Percentiles rank a stretch among this genome's conserved stretches.
These are phyloP conservation scores for Marasmius tenuissimus DNA, from an alignment of 1,284 basidiomycete genomes.

Conservation along the genomic window DNA sequence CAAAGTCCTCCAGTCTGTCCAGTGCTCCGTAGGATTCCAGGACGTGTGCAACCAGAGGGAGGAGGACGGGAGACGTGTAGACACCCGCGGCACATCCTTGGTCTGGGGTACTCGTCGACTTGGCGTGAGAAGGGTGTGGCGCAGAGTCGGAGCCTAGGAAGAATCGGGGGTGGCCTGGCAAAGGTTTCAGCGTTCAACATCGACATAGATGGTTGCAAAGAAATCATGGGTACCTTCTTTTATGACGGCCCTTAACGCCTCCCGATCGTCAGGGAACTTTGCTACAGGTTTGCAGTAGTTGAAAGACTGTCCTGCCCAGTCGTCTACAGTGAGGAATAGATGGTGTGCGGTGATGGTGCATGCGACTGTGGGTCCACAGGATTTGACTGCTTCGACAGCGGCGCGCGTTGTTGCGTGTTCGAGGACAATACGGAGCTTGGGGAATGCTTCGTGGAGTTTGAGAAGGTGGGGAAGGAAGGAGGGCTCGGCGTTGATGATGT, in stretches of 20 bases:
- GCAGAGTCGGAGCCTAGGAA: constrained; percentile 98
- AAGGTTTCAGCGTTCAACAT: background rate
- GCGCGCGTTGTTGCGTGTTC: constrained; percentile 98
- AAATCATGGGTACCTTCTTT: constrained; percentile 56
- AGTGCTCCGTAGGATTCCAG: constrained; percentile 87
- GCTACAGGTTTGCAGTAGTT: constrained; percentile 99
- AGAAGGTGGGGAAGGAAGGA: constrained; percentile 88
- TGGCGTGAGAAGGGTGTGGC: constrained; percentile 84
- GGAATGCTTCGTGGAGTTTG: constrained; percentile 84
- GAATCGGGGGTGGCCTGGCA: constrained; percentile 86
- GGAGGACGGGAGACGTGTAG: constrained; percentile 87
- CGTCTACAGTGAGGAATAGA: constrained; percentile 91
- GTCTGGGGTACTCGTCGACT: constrained; percentile 74
- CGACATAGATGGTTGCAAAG: background rate
- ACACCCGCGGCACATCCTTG: constrained; percentile 89
- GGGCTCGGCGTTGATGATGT: constrained; percentile 93
- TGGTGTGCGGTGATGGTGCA: constrained; percentile 99
- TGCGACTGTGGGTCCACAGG: constrained; percentile 85
- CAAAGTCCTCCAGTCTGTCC: constrained; percentile 78
- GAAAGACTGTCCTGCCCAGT: constrained; percentile 96
- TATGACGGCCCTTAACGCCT: constrained; percentile 83
- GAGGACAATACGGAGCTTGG: constrained; percentile 92
- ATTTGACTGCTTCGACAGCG: constrained; percentile 89
- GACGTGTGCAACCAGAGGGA: constrained; percentile 85
- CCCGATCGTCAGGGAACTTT: constrained; percentile 91